These are phyloP conservation scores for Henckelia pumila DNA, from an alignment of 257 asterid species.

Conservation along the genomic window DNA sequence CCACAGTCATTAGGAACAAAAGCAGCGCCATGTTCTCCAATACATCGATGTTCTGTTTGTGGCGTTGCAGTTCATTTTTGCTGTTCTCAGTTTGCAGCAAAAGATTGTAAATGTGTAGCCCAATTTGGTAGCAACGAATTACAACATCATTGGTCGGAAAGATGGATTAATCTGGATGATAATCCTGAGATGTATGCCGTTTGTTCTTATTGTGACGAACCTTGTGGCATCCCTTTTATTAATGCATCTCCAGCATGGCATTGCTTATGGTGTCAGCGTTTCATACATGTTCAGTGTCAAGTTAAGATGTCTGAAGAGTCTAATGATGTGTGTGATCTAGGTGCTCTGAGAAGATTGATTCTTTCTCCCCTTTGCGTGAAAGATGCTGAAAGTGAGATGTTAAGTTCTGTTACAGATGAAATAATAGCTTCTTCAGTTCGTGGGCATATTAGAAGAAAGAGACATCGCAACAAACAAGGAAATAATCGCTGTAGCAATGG, in stretches of 20 bases:
- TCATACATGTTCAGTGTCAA: slow-evolving; percentile 81
- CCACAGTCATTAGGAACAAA: slow-evolving; percentile 57
- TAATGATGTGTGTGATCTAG: slow-evolving; percentile 75
- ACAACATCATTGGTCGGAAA: slow-evolving; percentile 87
- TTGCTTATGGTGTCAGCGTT: slow-evolving; percentile 84
- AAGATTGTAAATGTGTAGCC: slow-evolving; percentile 78
- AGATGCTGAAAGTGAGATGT: slow-evolving; percentile 48
- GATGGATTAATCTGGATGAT: slow-evolving; percentile 76
- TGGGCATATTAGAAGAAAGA: slow-evolving; percentile 56
- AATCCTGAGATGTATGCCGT: slow-evolving; percentile 78
- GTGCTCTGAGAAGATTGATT: slow-evolving; percentile 72
- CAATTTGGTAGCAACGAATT: slow-evolving; percentile 62
- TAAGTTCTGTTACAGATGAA: slow-evolving; percentile 51
- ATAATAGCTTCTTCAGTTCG: slow-evolving; percentile 43
- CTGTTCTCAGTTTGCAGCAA: slow-evolving; percentile 68
- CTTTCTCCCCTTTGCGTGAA: slow-evolving; percentile 80
- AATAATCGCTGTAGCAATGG: slow-evolving; percentile 36
- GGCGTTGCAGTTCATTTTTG: slow-evolving; percentile 69
- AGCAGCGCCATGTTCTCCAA: slow-evolving; percentile 39
- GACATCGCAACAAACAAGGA: slow-evolving; percentile 59
- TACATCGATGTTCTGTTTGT: slow-evolving; percentile 75
- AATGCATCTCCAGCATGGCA: slow-evolving; percentile 88
- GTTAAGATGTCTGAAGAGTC: slow-evolving; percentile 75
- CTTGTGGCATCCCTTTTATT: slow-evolving; percentile 76
- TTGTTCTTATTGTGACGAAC: slow-evolving; percentile 80